Evolutionary conservation across 169 alveolate species (phyloP), one percentile per base, ranked within the genome.

Genomic region (Cryptosporidium ubiquitum): DNA sequence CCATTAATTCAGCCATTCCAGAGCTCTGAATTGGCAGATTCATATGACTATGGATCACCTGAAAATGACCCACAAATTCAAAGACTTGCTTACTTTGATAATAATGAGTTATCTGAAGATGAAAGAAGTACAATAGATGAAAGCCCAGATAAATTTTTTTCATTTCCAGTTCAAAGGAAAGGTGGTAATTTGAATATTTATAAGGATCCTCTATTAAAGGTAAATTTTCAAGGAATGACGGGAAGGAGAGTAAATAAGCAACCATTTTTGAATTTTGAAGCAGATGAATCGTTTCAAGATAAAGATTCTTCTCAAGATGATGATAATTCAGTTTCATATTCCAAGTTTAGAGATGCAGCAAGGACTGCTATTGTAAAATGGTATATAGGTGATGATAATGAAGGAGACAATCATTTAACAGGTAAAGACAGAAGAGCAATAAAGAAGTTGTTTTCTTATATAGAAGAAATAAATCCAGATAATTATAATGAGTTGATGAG

Each of bases 21-120:
- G 35, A 10, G 42, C 18, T 57, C 57, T 10, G 66, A 61, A 6
- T 26, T 52, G 12, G 49, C 29, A 5, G 44, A 39, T 29, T 37
- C 64, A 29, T 64, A 42, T 18, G 89, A 79, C 20, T 61, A 61
- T 44, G 75, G 64, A 31, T 37, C 73, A 0, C 1, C 74, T 20
- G 55, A 79, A 26, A 40, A 79, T 35, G 20, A 79, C 40, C 79
- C 73, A 40, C 42, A 79, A 40, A 44, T 61, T 39, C 79, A 79
- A 29, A 79, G 51, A 31, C 61, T 58, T 58, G 89, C 89, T 9
- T 79, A 79, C 26, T 79, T 29, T 40, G 89, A 79, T 61, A 64
- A 18, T 1, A 44, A 61, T 58, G 89, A 79, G 26, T 16, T 79
- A 2, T 18, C 73, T 6, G 75, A 58, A 61, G 68, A 79, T 20